Base-by-base conservation (phyloP, 129 eudicot genomes). In the Artemisia annua region DNA sequence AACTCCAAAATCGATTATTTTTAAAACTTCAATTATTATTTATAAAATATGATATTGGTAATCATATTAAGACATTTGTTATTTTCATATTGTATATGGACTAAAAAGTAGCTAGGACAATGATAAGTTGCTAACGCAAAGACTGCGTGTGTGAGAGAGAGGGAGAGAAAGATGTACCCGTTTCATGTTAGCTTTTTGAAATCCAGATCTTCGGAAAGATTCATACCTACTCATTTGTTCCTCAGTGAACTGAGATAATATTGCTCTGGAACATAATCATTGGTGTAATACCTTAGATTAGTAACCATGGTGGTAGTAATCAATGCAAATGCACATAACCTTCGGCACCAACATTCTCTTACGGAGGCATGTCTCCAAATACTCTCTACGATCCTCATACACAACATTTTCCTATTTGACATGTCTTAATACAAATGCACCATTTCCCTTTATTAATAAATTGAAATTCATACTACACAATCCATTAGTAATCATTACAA, bases 141-240 rank as follows among this genome's bases (percentile, higher is more conserved):
- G 18, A 24, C 43, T 35, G 48, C n/a, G 56, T 11, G 46, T 7
- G 53, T 4, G 53, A 2, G 66, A 19, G 48, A 43, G 61, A 44
- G 30, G 7, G 68, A 62, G 58, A 53, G 72, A 26, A 59, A 62
- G 39, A 26, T 58, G 5, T 82, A 91, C 97, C 89, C 98, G 78
- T 82, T 86, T 93, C 98, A 93, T 93, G 84, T 87, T 89, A 54
- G 98, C 83, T 81, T 85, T 93, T 75, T 93, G 96, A 85, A 94
- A 94, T 74, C 97, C 96, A 75, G 98, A 90, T 80, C 99, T 81
- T 54, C 97, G 83, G 77, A 87, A 90, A 20, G 96, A 90, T 80
- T 94, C 99, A 78, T 94, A 94, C 74, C 99, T 88, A 80, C 85
- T 90, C 93, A 86, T 90, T 72, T 90, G 96, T 77, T 90, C 97